Percentiles rank a stretch among this genome's conserved stretches.
Conservation (phyloP, 495 filamentous ascomycete species). For the Hypomontagnella submonticulosa region DNA sequence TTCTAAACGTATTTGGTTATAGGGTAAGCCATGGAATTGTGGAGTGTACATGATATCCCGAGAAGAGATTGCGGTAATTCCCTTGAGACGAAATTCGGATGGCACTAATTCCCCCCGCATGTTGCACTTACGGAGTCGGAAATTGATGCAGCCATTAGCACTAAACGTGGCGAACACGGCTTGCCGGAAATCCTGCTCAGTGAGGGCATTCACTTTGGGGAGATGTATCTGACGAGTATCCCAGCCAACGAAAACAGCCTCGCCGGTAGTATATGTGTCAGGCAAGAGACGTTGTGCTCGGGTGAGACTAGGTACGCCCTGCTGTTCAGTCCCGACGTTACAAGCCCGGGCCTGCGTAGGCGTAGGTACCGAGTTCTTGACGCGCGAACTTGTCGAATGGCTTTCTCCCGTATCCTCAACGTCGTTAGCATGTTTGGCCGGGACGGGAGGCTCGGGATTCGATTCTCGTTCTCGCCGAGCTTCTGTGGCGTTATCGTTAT, state of each 20-base stretch:
- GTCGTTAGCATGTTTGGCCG: background rate
- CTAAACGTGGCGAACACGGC: slow-evolving; percentile 21
- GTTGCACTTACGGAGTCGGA: slow-evolving; percentile 22
- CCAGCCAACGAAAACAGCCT: slow-evolving; percentile 20
- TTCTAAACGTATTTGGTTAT: slow-evolving; percentile 19
- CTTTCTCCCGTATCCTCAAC: background rate
- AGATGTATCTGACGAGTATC: slow-evolving; percentile 7
- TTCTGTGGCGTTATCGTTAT: background rate
- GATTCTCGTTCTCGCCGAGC: background rate
- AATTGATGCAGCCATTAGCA: slow-evolving; percentile 7
- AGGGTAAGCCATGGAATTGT: slow-evolving; percentile 18
- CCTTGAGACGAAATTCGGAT: slow-evolving; percentile 11
- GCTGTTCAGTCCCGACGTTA: background rate
- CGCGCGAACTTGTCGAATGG: background rate
- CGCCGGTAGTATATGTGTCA: slow-evolving; percentile 16
- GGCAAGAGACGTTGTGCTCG: slow-evolving; percentile 12
- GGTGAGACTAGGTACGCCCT: background rate
- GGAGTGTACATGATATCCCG: slow-evolving; percentile 21
- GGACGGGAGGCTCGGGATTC: background rate
- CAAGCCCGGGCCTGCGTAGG: background rate
- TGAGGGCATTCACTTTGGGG: slow-evolving; percentile 11
- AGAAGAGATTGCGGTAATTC: slow-evolving; percentile 7
- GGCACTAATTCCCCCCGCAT: slow-evolving; percentile 23
- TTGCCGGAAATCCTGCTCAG: slow-evolving; percentile 23
- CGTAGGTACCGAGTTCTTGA: background rate